Evolutionary conservation across 2,329 filamentous ascomycete genomes (phyloP).

Genomic region (Talaromyces sp.): DNA sequence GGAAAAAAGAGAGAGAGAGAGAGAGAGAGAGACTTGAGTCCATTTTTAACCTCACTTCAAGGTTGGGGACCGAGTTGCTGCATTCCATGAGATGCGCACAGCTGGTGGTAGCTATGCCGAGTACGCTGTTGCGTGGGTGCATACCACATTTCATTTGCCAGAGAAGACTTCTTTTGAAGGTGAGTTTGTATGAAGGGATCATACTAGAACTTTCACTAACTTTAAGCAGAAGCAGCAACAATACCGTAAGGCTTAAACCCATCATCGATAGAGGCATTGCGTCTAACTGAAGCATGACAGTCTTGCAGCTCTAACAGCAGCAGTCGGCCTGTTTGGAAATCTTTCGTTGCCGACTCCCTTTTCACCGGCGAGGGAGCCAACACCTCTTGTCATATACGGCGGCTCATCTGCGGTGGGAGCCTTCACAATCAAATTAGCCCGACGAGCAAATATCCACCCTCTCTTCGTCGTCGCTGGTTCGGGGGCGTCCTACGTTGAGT

Average conservation of each 20-base stretch:
- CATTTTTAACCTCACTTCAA: background rate
- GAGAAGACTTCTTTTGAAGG: constrained; percentile 47
- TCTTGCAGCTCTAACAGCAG: constrained; percentile 50
- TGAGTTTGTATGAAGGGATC: constrained; percentile 13
- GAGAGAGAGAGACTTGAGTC: background rate
- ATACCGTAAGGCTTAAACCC: constrained; percentile 33
- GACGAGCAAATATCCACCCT: constrained; percentile 52
- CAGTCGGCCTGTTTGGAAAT: constrained; percentile 43
- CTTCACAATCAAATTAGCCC: constrained; percentile 53
- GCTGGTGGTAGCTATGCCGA: constrained; percentile 50
- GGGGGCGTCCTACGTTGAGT: constrained; percentile 45
- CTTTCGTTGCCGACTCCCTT: constrained; percentile 48
- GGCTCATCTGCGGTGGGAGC: constrained; percentile 51
- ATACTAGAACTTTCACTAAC: background rate
- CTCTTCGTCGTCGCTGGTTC: constrained; percentile 55
- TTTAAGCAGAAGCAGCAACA: constrained; percentile 45
- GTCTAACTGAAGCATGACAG: background rate
- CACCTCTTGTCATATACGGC: constrained; percentile 45
- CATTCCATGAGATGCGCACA: constrained; percentile 43
- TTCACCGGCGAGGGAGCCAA: constrained; percentile 28
- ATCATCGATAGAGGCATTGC: background rate
- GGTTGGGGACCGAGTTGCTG: constrained; percentile 49
- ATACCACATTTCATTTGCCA: constrained; percentile 52
- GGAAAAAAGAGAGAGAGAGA: too few species aligned
- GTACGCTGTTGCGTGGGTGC: constrained; percentile 48